Conservation (phyloP, 768 basidiomycete genomes). For the Agaricus sinodeliciosus region DNA sequence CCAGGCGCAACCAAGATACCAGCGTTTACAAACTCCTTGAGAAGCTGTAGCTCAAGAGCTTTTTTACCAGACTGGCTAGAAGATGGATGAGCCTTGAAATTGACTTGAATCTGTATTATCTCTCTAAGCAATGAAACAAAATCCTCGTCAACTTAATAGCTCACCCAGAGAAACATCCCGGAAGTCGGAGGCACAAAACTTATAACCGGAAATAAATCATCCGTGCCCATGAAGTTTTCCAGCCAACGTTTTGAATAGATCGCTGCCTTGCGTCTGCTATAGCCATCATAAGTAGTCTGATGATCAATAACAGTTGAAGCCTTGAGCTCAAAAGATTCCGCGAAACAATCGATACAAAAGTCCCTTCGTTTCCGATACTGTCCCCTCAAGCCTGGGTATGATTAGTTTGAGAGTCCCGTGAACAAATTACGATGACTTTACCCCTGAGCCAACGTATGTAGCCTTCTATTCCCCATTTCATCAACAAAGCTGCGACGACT, state of each 20-base stretch:
- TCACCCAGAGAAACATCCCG: slow-evolving; percentile 82
- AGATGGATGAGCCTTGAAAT: slow-evolving; percentile 52
- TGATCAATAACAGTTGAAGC: slow-evolving; percentile 19
- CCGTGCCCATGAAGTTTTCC: slow-evolving; percentile 11
- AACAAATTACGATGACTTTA: slow-evolving; percentile 11
- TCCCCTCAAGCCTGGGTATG: slow-evolving; percentile 36
- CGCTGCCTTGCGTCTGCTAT: slow-evolving; percentile 36
- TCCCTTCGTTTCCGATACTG: slow-evolving; percentile 58
- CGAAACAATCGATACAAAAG: slow-evolving; percentile 56
- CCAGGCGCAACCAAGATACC: slow-evolving; percentile 65
- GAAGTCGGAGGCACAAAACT: slow-evolving; percentile 64
- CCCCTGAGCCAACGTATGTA: slow-evolving; percentile 78
- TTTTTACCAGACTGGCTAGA: slow-evolving; percentile 30
- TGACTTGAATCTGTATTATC: slow-evolving; percentile 44
- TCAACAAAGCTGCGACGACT: slow-evolving; percentile 53
- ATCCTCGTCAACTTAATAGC: slow-evolving; percentile 7
- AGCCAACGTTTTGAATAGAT: slow-evolving; percentile 7
- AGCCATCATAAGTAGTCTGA: slow-evolving; percentile 34
- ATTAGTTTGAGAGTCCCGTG: neutral
- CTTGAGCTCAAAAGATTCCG: slow-evolving; percentile 55
- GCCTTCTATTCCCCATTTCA: slow-evolving; percentile 62
- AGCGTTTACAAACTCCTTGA: slow-evolving; percentile 49
- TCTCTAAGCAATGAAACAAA: neutral
- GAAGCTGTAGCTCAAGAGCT: slow-evolving; percentile 52
- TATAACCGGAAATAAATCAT: slow-evolving; percentile 38